phyloP scores from a whole-genome alignment of 2,329 filamentous ascomycete genomes.

The Aspergillus ustus region DNA sequence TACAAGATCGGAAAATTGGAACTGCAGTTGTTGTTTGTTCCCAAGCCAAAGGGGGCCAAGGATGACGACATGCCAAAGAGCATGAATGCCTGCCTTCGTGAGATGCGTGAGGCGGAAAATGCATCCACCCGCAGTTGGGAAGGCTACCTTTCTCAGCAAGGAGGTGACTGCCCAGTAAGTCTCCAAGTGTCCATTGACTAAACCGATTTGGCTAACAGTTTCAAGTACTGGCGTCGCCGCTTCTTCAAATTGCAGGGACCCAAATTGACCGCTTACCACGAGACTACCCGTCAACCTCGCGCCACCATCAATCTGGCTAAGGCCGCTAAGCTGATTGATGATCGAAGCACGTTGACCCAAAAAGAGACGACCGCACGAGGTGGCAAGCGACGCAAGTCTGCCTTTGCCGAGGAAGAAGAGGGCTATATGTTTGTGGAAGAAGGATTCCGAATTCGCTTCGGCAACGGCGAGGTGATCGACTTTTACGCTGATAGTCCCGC shows the following conservation, averaged over 20 bases:
- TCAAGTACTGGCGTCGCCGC: conserved; percentile 91
- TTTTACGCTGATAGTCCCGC: conserved; percentile 91
- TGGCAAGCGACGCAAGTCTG: conserved; percentile 84
- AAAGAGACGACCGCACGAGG: conserved; percentile 78
- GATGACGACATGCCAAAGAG: conserved; percentile 99
- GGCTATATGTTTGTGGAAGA: conserved; percentile 99
- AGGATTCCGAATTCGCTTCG: conserved; percentile 97
- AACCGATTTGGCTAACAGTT: conserved; percentile 13
- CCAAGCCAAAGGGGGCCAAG: conserved; percentile 80
- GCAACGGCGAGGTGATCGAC: conserved; percentile 97
- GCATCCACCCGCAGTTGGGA: conserved; percentile 79
- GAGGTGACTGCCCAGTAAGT: conserved; percentile 94
- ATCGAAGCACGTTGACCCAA: conserved; percentile 80
- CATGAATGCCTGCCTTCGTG: conserved; percentile 94
- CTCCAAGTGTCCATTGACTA: neutral
- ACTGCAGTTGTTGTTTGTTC: conserved; percentile 91
- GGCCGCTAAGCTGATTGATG: conserved; percentile 90
- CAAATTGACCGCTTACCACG: conserved; percentile 93
- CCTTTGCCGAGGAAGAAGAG: conserved; percentile 97
- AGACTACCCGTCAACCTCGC: conserved; percentile 90
- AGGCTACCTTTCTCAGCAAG: conserved; percentile 91
- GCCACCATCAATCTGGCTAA: conserved; percentile 97
- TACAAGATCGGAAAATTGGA: conserved; percentile 96
- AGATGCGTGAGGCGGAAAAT: conserved; percentile 88
- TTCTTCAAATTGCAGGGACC: conserved; percentile 94